A percentile compares a stretch with the other conserved stretches of the same genome.
Evolutionary conservation across 495 filamentous ascomycete species (phyloP).

Genomic region (Aspergillus panamensis): DNA sequence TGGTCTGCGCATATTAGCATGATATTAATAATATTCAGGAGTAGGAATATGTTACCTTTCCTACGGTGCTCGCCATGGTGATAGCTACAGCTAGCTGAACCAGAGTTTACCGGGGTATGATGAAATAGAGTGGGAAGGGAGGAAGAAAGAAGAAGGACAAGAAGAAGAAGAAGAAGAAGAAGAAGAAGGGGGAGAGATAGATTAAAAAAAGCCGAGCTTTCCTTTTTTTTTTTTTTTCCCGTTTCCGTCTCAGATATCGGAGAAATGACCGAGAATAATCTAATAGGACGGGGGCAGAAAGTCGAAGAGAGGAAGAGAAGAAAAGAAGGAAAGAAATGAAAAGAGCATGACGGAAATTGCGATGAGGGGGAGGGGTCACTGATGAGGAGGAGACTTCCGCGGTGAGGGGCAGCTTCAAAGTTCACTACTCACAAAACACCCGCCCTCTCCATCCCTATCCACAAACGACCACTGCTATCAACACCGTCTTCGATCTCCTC

Average conservation of each 20-base stretch:
- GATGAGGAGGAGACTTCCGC: neutral
- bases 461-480: neutral
- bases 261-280: slow-evolving; percentile 15
- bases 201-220: slow-evolving; percentile 6
- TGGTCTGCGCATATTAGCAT: slow-evolving; percentile 51
- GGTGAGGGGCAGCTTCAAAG: neutral
- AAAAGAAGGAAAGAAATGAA: slow-evolving; percentile 10
- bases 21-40: neutral
- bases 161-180: slow-evolving; percentile 6
- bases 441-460: neutral
- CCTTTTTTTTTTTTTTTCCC: neutral
- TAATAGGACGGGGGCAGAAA: slow-evolving; percentile 19
- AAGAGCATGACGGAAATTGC: slow-evolving; percentile 9
- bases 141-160: slow-evolving; percentile 10
- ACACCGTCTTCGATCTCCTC: neutral
- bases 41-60: slow-evolving; percentile 44
- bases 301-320: slow-evolving; percentile 18
- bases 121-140: slow-evolving; percentile 4
- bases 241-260: slow-evolving; percentile 10
- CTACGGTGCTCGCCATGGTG: slow-evolving; percentile 49
- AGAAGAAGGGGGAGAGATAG: slow-evolving; percentile 2
- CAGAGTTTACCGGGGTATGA: neutral
- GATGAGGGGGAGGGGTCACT: neutral
- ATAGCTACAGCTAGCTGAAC: neutral
- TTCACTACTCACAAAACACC: neutral